Evolutionary conservation across 768 basidiomycete species (phyloP), one percentile per base, ranked within the genome.

Genomic region (Pleurotus platypus): DNA sequence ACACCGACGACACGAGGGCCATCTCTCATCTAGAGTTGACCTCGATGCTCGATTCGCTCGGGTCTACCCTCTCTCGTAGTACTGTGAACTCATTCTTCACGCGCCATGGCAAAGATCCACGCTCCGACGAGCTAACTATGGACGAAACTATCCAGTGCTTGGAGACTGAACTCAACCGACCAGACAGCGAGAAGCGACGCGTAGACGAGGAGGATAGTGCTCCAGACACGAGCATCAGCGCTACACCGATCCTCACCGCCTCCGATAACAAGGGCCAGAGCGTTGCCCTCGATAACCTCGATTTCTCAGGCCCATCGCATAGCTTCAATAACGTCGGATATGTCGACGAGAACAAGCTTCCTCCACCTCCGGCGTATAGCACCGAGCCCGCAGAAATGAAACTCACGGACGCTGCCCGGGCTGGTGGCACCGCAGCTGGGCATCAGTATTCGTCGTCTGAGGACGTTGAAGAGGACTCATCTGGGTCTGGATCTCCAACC

Each of bases 11-110:
- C 59, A 89, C 86, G 0, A 74, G 75, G 18, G 68, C 80, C 1
- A 72, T 95, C 40, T 94, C 92, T 0, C 86, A 87, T 60, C 74
- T 95, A 56, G 97, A 98, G 70, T 78, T 97, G 30, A 91, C 89
- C 0, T 91, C 91, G 9, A 94, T 98, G 91, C 87, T 99, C 43
- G 96, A 98, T 73, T 96, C 95, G 1, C 86, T 99, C 38, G 94
- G 94, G 4, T 97, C 94, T 3, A 98, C 96, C 0, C 82, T 98
- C 49, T 90, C 89, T 5, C 72, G 70, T 0, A 75, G 84, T 45
- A 98, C 96, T 1, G 75, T 97, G 57, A 80, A 89, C 62, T 79
- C 80, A 12, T 98, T 96, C 80, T 98, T 91, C 74, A 82, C 78
- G 6, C 80, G 84, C 5, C 81, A 78, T 64, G 79, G 79, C 57